phyloP scores from a whole-genome alignment of 225 moss, liverwort and hornwort genomes.

The Neckera pumila region DNA sequence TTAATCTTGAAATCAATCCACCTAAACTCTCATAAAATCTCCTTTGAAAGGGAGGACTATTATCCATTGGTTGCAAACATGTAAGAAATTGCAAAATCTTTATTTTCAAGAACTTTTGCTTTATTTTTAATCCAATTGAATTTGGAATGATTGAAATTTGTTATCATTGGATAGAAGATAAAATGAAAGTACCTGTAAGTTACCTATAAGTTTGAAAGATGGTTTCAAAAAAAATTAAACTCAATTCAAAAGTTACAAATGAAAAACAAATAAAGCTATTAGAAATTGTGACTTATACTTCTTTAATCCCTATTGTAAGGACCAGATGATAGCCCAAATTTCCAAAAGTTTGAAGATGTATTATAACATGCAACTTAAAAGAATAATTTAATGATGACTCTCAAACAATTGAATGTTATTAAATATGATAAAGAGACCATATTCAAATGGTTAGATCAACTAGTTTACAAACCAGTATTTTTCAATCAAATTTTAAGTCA shows the following conservation, averaged over 20 bases:
- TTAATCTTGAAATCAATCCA: neutral
- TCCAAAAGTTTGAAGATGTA: neutral
- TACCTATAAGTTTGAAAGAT: neutral
- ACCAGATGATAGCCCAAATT: rapidly evolving
- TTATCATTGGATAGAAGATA: neutral
- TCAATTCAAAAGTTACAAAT: neutral
- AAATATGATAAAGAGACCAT: too few species aligned
- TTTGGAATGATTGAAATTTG: neutral
- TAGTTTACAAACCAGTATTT: too few species aligned
- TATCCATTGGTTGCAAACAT: neutral
- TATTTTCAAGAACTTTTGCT: neutral
- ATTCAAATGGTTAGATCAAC: too few species aligned
- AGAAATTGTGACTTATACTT: neutral
- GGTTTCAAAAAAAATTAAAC: neutral
- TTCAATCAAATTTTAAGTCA: too few species aligned
- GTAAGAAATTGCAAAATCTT: neutral
- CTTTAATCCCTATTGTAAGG: neutral
- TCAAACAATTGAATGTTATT: too few species aligned
- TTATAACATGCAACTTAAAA: neutral
- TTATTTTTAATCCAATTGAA: neutral
- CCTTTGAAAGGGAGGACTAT: neutral
- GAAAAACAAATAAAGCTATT: neutral
- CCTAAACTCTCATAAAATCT: neutral
- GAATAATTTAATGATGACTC: too few species aligned
- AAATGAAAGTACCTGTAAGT: too few species aligned